Percentiles rank a stretch among this genome's conserved stretches.
Evolutionary conservation across 495 filamentous ascomycete genomes (phyloP).

Genomic region (Annulohypoxylon nitens): DNA sequence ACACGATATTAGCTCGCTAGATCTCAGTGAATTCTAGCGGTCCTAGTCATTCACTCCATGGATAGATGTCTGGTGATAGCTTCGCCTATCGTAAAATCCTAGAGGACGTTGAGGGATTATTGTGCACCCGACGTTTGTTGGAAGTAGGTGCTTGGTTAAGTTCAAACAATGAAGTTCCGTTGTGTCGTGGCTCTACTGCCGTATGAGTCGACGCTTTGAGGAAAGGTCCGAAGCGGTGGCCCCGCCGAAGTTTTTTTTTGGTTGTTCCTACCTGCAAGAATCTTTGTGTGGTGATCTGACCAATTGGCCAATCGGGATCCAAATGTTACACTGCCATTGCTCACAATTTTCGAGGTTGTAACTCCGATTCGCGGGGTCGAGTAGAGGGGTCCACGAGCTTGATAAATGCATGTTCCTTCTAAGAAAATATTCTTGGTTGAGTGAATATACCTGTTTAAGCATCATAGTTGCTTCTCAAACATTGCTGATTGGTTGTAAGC

Average conservation of each 20-base stretch:
- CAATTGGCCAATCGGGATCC: conserved; percentile 36
- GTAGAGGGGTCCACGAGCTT: conserved; percentile 36
- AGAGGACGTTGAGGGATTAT: conserved; percentile 28
- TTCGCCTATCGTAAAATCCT: conserved; percentile 4
- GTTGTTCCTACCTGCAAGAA: conserved; percentile 30
- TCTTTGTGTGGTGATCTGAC: conserved; percentile 27
- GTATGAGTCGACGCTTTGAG: conserved; percentile 45
- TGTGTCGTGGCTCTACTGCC: background rate
- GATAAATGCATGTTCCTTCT: conserved; percentile 17
- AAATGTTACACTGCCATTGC: background rate
- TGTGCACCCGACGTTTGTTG: conserved; percentile 4
- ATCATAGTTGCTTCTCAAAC: background rate
- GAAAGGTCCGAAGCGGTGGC: conserved; percentile 42
- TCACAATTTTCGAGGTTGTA: background rate
- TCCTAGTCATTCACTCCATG: conserved; percentile 21
- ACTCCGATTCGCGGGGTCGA: conserved; percentile 41
- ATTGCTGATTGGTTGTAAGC: background rate
- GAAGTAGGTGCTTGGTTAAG: conserved; percentile 21
- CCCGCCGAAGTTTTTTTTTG: conserved; percentile 24
- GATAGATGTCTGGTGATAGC: background rate
- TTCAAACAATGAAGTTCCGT: conserved; percentile 41
- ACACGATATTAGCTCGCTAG: conserved; percentile 8
- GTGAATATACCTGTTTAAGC: background rate
- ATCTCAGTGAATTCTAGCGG: conserved; percentile 16
- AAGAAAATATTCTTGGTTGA: background rate